Percentiles rank a stretch among this genome's conserved stretches.
These are phyloP conservation scores for Malus sieversii DNA, from an alignment of 306 rosid genomes.

Conservation along the genomic window DNA sequence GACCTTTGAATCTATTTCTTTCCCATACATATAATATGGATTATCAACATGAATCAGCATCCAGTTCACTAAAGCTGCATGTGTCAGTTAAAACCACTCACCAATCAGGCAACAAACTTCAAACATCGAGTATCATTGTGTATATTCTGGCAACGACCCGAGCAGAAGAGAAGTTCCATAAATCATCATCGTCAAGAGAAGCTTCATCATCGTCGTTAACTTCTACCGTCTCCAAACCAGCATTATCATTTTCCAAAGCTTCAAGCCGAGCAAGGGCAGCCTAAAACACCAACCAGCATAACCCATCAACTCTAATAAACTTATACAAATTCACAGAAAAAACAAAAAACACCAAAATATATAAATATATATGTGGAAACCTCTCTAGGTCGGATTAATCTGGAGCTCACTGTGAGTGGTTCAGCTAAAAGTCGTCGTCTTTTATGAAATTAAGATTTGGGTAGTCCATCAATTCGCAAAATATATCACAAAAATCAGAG, in stretches of 20 bases:
- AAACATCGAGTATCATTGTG: too few relatives aligned
- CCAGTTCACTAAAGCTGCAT: too few relatives aligned
- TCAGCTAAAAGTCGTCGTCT: neutral
- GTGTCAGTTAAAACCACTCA: too few relatives aligned
- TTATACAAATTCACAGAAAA: too few relatives aligned
- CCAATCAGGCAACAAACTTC: too few relatives aligned
- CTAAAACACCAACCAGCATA: too few relatives aligned
- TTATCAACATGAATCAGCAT: too few relatives aligned
- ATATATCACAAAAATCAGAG: neutral
- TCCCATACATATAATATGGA: too few relatives aligned
- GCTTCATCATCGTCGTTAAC: conserved; percentile 33
- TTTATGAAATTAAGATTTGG: neutral
- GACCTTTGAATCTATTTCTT: too few relatives aligned
- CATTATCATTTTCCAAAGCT: conserved; percentile 87
- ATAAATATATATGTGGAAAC: neutral
- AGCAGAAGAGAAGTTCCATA: conserved; percentile 51
- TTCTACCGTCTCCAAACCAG: conserved; percentile 54
- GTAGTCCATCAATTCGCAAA: neutral
- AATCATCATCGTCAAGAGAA: conserved; percentile 31
- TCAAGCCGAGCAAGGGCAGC: conserved; percentile 28
- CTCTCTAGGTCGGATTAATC: neutral
- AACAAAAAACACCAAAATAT: too few relatives aligned
- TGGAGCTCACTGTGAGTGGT: neutral
- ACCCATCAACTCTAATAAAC: too few relatives aligned
- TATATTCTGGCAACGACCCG: too few relatives aligned